Percentiles rank a stretch among this genome's conserved stretches.
Evolutionary conservation across 345 rosid species (phyloP).

Genomic region (Carallia pectinifolia): DNA sequence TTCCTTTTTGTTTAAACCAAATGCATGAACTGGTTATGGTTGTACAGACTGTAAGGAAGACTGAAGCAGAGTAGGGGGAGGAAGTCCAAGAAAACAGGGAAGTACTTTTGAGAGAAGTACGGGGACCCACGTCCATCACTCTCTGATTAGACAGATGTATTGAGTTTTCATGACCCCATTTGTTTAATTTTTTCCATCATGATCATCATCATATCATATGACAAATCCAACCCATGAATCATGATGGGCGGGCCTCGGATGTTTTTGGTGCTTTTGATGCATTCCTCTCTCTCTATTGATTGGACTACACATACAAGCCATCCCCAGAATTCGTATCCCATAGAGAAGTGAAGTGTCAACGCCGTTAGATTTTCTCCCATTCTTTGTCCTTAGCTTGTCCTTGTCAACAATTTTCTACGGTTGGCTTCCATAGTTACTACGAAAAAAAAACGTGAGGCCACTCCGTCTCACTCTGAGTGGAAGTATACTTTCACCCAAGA

Average conservation of each 20-base stretch:
- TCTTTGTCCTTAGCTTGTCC: no score
- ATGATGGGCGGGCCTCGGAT: background rate
- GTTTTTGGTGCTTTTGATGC: conserved; percentile 20
- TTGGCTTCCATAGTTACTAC: background rate
- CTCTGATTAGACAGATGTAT: conserved; percentile 12
- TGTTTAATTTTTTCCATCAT: background rate
- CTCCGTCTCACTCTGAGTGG: no score
- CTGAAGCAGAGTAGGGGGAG: background rate
- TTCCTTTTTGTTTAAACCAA: no score
- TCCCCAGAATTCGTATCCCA: conserved; percentile 29
- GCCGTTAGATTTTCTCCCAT: conserved; percentile 36
- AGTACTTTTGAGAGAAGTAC: conserved; percentile 15
- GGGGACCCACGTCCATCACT: conserved; percentile 20
- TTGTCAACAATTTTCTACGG: background rate
- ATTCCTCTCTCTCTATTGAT: conserved; percentile 22
- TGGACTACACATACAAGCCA: conserved; percentile 20
- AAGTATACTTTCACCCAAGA: no score
- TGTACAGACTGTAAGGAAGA: no score
- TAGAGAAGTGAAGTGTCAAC: conserved; percentile 28
- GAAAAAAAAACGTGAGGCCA: no score
- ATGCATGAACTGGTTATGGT: no score
- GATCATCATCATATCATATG: background rate
- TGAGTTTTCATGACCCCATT: background rate
- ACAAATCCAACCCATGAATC: conserved; percentile 12
- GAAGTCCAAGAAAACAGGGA: conserved; percentile 8